Percentiles rank a stretch among this genome's conserved stretches.
These are phyloP conservation scores for Suhomyces anneliseae DNA, from an alignment of 1,139 yeast species.

Conservation along the genomic window DNA sequence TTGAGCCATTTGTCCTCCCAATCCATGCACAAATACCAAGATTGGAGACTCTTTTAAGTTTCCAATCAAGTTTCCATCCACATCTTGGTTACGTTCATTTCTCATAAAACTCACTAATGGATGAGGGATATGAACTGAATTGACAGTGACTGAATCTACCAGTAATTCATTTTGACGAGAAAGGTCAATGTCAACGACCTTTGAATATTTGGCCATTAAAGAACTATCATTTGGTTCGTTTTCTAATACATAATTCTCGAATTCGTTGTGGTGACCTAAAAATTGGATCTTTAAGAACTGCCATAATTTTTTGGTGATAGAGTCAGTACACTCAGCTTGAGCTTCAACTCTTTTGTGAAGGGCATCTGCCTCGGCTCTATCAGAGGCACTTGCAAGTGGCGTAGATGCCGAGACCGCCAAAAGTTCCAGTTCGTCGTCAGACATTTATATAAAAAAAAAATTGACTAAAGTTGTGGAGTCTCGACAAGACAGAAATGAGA, in stretches of 20 bases:
- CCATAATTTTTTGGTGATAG: conserved; percentile 23
- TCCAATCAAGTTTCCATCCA: conserved; percentile 27
- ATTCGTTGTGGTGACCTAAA: conserved; percentile 26
- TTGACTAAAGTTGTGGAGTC: background rate
- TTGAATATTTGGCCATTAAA: conserved; percentile 48
- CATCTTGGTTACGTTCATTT: conserved; percentile 31
- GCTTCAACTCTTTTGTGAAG: conserved; percentile 2
- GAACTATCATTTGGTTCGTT: conserved; percentile 58
- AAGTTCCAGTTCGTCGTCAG: conserved; percentile 12
- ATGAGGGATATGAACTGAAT: conserved; percentile 52
- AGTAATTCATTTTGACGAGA: conserved; percentile 21
- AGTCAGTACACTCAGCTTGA: conserved; percentile 19
- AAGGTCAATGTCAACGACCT: conserved; percentile 38
- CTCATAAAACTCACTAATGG: conserved; percentile 51
- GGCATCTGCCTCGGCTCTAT: conserved; percentile 1
- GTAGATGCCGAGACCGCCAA: conserved; percentile 9
- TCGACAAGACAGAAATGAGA: background rate
- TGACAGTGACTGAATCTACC: conserved; percentile 38
- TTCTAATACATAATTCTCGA: conserved; percentile 41
- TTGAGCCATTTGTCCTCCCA: conserved; percentile 77
- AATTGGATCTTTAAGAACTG: conserved; percentile 29
- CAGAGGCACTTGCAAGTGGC: background rate
- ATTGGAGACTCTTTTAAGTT: conserved; percentile 52
- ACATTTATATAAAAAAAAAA: background rate
- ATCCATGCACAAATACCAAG: conserved; percentile 65